phyloP scores from a whole-genome alignment of 2,329 filamentous ascomycete genomes.

The Metarhizium robertsii region DNA sequence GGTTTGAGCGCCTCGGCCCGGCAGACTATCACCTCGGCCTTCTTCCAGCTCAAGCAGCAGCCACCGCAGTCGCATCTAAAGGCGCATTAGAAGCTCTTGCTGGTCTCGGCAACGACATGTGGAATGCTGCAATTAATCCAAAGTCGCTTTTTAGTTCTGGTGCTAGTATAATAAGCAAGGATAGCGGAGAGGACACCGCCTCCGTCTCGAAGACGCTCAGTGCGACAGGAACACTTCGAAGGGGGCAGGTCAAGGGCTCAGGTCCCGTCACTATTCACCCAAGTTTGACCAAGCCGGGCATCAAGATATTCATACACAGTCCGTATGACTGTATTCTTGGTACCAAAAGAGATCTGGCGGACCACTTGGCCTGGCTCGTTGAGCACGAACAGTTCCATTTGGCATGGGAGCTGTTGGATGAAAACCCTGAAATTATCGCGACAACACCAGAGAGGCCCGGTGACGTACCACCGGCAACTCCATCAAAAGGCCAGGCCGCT shows the following conservation, averaged over 20 bases:
- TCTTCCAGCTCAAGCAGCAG: constrained; percentile 63
- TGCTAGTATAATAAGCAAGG: constrained; percentile 60
- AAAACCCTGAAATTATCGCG: constrained; percentile 67
- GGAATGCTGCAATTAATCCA: constrained; percentile 85
- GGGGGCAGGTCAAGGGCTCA: constrained; percentile 14
- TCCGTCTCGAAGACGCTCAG: constrained; percentile 37
- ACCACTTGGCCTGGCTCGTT: constrained; percentile 79
- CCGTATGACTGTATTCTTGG: constrained; percentile 95
- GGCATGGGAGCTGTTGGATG: constrained; percentile 82
- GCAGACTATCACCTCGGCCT: constrained; percentile 88
- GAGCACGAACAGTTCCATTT: constrained; percentile 73
- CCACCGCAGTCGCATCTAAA: constrained; percentile 51
- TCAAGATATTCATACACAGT: constrained; percentile 86
- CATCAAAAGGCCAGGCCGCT: constrained; percentile 28
- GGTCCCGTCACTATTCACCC: constrained; percentile 35
- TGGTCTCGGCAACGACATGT: constrained; percentile 64
- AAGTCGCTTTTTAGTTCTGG: constrained; percentile 79
- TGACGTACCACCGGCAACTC: constrained; percentile 30
- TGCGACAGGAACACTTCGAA: constrained; percentile 20
- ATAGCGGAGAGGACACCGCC: constrained; percentile 47
- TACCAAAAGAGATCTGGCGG: constrained; percentile 74
- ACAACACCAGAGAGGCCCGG: constrained; percentile 28
- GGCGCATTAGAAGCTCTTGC: constrained; percentile 72
- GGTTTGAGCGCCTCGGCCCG: constrained; percentile 76
- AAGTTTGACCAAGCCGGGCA: constrained; percentile 44